Base-by-base conservation (phyloP, 495 filamentous ascomycete genomes). In the Cenococcum geophilum region DNA sequence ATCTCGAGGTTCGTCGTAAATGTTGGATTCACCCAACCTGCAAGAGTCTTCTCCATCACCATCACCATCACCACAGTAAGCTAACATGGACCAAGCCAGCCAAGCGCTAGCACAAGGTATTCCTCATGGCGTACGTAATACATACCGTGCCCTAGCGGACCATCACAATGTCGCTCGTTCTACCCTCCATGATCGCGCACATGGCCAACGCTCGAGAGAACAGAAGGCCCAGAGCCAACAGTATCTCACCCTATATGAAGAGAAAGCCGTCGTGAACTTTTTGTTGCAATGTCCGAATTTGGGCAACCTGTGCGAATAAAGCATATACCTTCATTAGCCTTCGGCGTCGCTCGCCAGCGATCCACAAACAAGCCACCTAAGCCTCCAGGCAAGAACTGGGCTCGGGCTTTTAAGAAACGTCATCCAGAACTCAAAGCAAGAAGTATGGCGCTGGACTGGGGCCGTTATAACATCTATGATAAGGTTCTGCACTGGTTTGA, bases 321-420 rank as follows among this genome's bases (percentile, higher is more conserved):
- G 37, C 55, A 36, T 58, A 36, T 55, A 58, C 25, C 59, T 59
- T 57, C 54, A 58, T 34, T 51, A 34, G 23, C 60, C 55, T 49
- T 62, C n/a, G n/a, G n/a, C n/a, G n/a, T n/a, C n/a, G n/a, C n/a
- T n/a, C n/a, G n/a, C n/a, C n/a, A n/a, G n/a, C n/a, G n/a, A n/a
- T n/a, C n/a, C n/a, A n/a, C n/a, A n/a, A n/a, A n/a, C n/a, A n/a
- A n/a, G n/a, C n/a, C n/a, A n/a, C 18, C 27, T n/a, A n/a, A n/a
- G n/a, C n/a, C n/a, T n/a, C n/a, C 51, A 61, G 57, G 59, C 43
- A 22, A 61, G 36, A n/a, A n/a, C n/a, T n/a, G n/a, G 57, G 5
- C 57, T 21, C 45, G 32, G 21, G 37, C 42, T 18, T 59, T 59
- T 50, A 32, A 40, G 40, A 59, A 59, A 25, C 57, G 57, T 22